Evolutionary conservation across 345 rosid species (phyloP), one percentile per base, ranked within the genome.

Genomic region (Carallia brachiata): DNA sequence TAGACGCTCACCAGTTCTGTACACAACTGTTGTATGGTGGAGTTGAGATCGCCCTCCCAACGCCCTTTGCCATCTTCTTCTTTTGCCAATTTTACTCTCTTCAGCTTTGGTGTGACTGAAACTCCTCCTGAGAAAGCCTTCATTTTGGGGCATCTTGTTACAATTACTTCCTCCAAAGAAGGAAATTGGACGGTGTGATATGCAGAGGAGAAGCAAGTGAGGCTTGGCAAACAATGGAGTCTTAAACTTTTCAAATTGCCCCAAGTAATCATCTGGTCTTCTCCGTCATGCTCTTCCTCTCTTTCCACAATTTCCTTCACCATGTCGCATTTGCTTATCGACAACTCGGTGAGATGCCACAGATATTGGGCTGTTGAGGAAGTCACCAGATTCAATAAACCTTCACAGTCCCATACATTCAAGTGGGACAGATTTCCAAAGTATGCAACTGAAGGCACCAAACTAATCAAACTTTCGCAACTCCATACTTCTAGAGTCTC

Each of bases 281-380:
- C 17, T 18, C 69, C 72, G 6, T 32, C 2, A 23, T 23, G 23
- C 23, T 23, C 23, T 23, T 23, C 67, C 4, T n/a, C 48, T 5
- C 13, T 16, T 17, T 32, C 61, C 57, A 75, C 54, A 4, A 78
- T 52, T 47, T 78, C 68, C 17, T 27, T 30, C 2, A 81, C n/a
- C 61, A 27, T 37, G 9, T 71, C 4, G 48, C 81, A 81, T 6
- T 68, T 58, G 5, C 6, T 10, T 30, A 81, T 39, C 2, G 18
- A 64, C 65, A 77, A 19, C 28, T 8, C 62, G 15, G 30, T 16
- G 10, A 78, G 80, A 4, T 56, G 39, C 62, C 47, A 44, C 5
- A 73, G 17, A 59, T 63, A 61, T 70, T 72, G 61, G 15, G 80
- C 80, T 0, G 66, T 55, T 18, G 72, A 54, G 34, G 53, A 4